Evolutionary conservation across 148 eudicot species (phyloP), one percentile per base, ranked within the genome.

Genomic region (Chenopodium formosanum): DNA sequence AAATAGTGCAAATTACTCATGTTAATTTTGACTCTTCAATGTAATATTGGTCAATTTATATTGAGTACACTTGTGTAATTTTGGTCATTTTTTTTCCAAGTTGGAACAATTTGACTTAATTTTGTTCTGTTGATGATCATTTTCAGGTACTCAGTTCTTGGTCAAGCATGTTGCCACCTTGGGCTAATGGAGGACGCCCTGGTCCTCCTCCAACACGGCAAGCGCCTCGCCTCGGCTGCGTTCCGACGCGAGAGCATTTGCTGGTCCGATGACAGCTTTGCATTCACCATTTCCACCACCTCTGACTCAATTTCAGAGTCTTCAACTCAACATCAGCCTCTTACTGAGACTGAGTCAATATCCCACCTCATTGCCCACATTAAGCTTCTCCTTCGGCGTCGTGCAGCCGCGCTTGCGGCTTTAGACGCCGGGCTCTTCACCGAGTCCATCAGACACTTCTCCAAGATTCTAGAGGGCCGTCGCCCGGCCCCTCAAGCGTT

Each of bases 161-260:
- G 99, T 4, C 99, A 94, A 86, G 99, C 99, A 7, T 96, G 99
- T 72, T 89, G 94, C 87, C 97, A 94, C 79, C 82, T 96, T 13
- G 98, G 99, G 1, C 70, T 96, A 63, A 96, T 96, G 99, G 98
- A 96, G 81, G 99, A 94, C 75, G 99, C 99, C 20, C 83, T 94
- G 92, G 90, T 90, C 13, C 95, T 96, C 76, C 93, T 96, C 67
- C 99, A 94, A 82, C 95, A 95, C 80, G 97, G 97, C 1, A 96
- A 94, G 83, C 99, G 97, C 71, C 88, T 96, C 9, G 97, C 99
- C 53, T 78, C 95, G 1, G 99, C 90, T 2, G 99, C 98, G 0
- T 94, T 89, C 78, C 99, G 99, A 68, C 95, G 95, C 14, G 92
- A 94, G 29, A 94, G 98, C 91, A 91, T 89, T 52, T 90, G 93